Evolutionary conservation across 2,329 filamentous ascomycete genomes (phyloP), one percentile per base, ranked within the genome.

Genomic region (Aspergillus amoenus): DNA sequence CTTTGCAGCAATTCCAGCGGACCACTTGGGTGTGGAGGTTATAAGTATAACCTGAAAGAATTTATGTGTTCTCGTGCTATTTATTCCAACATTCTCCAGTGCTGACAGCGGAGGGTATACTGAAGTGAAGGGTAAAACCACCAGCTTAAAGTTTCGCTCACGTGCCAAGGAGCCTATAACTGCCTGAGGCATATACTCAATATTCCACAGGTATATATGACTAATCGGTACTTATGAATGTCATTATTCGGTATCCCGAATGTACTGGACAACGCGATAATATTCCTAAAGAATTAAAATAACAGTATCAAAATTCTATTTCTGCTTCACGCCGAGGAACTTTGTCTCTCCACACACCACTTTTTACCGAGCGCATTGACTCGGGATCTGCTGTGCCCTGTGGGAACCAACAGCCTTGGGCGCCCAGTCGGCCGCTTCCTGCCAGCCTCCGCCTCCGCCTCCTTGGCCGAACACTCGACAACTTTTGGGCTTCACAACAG

Each of bases 401-500:
- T 37, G 12, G 15, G 34, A 30, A 30, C 27, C 9, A 30, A 30
- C 27, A 30, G 27, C 27, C 27, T 30, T 11, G 27, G 11, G 27
- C 27, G 27, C 27, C 27, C 37, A 43, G 54, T 42, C 58, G 15
- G 22, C 55, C 41, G 37, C 45, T 41, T 41, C 27, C 44, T 47
- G 46, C 54, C 55, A 48, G 40, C 51, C 51, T 55, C 58, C 45
- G 39, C 18, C 52, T 44, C 44, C 42, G 18, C 43, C 55, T 53
- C 47, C 45, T 52, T 46, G 44, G 32, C 46, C 22, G 18, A 51
- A 21, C 40, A 17, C 40, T 42, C 40, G 40, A 42, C 40, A 32
- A 44, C 37, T 49, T 41, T 58, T 57, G 59, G 61, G 57, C 49
- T 58, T 56, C 42, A n/a, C 60, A 24, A 55, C 52, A 64, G 61